Evolutionary conservation across 192 early-diverging fungal species (phyloP).

Genomic region (Allomyces macrogynus): DNA sequence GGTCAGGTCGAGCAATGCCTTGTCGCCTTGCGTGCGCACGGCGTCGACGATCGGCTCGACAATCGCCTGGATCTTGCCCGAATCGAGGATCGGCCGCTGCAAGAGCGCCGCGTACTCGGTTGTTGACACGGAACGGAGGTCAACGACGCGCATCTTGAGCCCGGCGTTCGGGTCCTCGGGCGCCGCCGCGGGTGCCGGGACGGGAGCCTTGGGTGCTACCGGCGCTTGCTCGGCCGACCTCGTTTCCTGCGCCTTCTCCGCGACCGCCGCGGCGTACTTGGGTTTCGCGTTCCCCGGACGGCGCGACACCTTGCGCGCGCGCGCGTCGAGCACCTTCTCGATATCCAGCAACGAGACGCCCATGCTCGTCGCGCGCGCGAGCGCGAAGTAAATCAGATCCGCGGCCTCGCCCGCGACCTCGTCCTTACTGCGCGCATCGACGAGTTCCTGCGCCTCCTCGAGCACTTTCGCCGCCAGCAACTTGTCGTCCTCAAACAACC

Average conservation of each 20-base stretch:
- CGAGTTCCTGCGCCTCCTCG: constrained; percentile 88
- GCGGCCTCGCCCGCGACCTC: constrained; percentile 91
- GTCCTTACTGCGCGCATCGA: constrained; percentile 44
- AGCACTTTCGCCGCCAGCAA: constrained; percentile 79
- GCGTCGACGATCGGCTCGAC: constrained; percentile 78
- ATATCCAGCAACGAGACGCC: constrained; percentile 70
- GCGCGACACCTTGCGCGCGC: constrained; percentile 67
- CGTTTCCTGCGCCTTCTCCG: constrained; percentile 6
- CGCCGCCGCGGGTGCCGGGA: constrained; percentile 10
- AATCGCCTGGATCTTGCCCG: constrained; percentile 62
- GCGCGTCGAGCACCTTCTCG: constrained; percentile 63
- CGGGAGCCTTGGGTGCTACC: constrained; percentile 3
- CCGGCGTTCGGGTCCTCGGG: constrained; percentile 35
- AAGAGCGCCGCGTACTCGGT: constrained; percentile 42
- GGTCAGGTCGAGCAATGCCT: constrained; percentile 63
- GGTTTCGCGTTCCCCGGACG: constrained; percentile 90
- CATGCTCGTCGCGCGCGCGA: constrained; percentile 61
- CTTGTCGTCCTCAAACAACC: constrained; percentile 65
- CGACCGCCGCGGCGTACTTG: constrained; percentile 22
- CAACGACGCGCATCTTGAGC: constrained; percentile 48
- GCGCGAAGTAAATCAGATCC: constrained; percentile 87
- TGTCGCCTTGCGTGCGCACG: constrained; percentile 67
- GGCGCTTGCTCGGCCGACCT: constrained; percentile 5
- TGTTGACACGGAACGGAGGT: constrained; percentile 14
- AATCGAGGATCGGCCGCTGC: constrained; percentile 79